Evolutionary conservation across 208 protist species (phyloP), one percentile per base, ranked within the genome.

Genomic region (Leishmania aethiopica): DNA sequence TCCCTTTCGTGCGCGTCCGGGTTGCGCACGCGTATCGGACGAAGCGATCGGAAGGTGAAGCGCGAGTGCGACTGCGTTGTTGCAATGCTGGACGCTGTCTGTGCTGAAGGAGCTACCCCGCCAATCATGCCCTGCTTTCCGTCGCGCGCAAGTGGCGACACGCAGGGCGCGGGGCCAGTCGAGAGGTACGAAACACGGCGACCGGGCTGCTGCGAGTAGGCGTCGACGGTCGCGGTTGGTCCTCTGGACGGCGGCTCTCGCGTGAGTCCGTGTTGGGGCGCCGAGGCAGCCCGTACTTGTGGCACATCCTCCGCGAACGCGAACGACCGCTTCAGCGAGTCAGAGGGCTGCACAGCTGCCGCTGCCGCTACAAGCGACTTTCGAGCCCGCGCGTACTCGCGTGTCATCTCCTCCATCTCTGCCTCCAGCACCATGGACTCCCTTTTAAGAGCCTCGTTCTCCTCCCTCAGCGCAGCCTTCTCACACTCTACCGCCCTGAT

Each of bases 1-100:
- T 92, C 76, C 35, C 83, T 86, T 72, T 96, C 91, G 71, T 96
- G 93, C 6, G 85, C 83, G 37, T 85, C 88, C 22, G 93, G 91
- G 59, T 94, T 89, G 19, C 86, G 84, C 22, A 96, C 82, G 25
- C 83, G 84, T 22, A 96, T 90, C n/a, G 88, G 89, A 7, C 85
- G 84, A 47, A 94, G 80, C 0, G 87, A 73, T 32, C 86, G 87
- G 40, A 94, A 86, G 40, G 90, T 78, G 22, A 88, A 74, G 40
- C 45, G 74, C n/a, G 81, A 86, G 5, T 45, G 72, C 19, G 77
- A 81, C 10, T 72, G n/a, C 6, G 80, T 7, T 35, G 53, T 28
- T 28, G 51, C 2, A 3, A 25, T 69, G 15, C 62, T 62, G 8
- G 40, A 47, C 10, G 19, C 49, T 66, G 74, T 49, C n/a, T 49